These are phyloP conservation scores for Hypoxylon sp. DNA, from an alignment of 2,329 filamentous ascomycete species.

Conservation along the genomic window DNA sequence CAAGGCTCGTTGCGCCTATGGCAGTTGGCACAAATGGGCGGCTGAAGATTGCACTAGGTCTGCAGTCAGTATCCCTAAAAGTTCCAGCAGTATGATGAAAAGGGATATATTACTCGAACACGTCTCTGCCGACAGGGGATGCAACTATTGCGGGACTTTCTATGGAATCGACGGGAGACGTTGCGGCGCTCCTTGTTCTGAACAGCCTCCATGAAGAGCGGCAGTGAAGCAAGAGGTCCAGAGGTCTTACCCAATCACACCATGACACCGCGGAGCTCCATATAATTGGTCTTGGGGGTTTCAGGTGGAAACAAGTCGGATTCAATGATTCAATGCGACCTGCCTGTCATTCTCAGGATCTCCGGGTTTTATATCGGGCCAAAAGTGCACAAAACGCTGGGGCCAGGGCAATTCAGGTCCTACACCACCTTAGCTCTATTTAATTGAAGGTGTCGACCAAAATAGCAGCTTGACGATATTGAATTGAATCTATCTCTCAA, in stretches of 20 bases:
- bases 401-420: background rate
- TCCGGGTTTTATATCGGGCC: background rate
- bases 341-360: background rate
- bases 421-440: background rate
- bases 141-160: constrained; percentile 44
- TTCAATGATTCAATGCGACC: background rate
- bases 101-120: constrained; percentile 27
- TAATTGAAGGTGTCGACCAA: background rate
- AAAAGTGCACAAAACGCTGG: background rate
- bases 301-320: background rate
- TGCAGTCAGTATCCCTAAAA: background rate
- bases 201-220: constrained; percentile 13
- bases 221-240: background rate
- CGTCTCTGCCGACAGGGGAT: constrained; percentile 23
- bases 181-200: constrained; percentile 23
- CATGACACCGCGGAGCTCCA: background rate
- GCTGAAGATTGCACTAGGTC: constrained; percentile 44
- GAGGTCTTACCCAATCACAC: background rate
- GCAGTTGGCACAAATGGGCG: constrained; percentile 46
- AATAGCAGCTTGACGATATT: background rate
- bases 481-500: background rate
- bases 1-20: constrained; percentile 45
- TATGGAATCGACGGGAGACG: constrained; percentile 41
- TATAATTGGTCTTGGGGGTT: background rate
- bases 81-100: background rate